phyloP scores from a whole-genome alignment of 75 land plant species.

The Gnetum montanum region DNA sequence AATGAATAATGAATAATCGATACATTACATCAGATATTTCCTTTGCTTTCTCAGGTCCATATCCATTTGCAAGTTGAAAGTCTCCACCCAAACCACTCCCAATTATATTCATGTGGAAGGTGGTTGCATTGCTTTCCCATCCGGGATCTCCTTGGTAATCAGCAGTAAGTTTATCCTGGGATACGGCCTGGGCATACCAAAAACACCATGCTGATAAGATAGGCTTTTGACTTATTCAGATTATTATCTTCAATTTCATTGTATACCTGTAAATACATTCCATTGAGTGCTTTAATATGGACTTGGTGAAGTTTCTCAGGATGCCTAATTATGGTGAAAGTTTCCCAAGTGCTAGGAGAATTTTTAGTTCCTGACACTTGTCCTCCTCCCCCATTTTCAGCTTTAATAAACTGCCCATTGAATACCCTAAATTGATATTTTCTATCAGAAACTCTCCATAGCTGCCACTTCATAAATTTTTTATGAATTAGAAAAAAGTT shows the following conservation, averaged over 20 bases:
- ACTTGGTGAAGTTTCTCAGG: conserved; percentile 18
- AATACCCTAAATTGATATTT: conserved; percentile 50
- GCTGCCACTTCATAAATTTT: no score
- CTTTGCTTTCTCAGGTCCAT: conserved; percentile 47
- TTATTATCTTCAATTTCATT: no score
- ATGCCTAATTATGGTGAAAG: conserved; percentile 54
- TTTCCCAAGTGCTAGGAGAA: conserved; percentile 38
- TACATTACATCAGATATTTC: conserved; percentile 40
- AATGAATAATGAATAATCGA: background rate
- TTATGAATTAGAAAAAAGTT: no score
- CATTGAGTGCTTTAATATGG: conserved; percentile 57
- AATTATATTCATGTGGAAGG: conserved; percentile 59
- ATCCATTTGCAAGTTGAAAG: conserved; percentile 86
- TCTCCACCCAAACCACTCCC: conserved; percentile 64
- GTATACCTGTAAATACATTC: conserved; percentile 60
- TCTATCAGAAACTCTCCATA: conserved; percentile 62
- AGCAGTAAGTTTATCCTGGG: conserved; percentile 44
- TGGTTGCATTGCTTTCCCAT: conserved; percentile 76
- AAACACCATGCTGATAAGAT: no score
- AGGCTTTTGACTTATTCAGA: background rate
- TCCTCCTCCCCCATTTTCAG: conserved; percentile 27
- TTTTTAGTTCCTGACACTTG: conserved; percentile 34
- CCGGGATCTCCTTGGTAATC: conserved; percentile 52
- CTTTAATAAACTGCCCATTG: conserved; percentile 56
- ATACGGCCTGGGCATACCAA: conserved; percentile 49